Base-by-base conservation (phyloP, 345 rosid species). In the Pugionium cornutum region DNA sequence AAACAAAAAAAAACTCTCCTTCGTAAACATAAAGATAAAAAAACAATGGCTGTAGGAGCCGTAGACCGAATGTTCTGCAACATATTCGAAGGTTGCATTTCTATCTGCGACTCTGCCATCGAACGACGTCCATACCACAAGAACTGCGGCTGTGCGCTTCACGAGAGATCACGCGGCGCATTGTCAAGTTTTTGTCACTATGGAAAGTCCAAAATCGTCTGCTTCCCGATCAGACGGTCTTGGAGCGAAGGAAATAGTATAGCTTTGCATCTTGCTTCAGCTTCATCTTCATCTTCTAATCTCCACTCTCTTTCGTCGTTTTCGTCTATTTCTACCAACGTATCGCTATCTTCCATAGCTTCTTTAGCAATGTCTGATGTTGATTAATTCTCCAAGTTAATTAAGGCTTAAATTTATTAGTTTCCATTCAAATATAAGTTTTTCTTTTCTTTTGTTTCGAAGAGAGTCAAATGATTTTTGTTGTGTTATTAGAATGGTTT, bases 101-200 rank as follows among this genome's bases (percentile, higher is more conserved):
- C 87, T 26, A 74, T 79, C 11, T 50, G 73, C 2, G 86, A 86
- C 44, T 30, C 70, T 9, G 69, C 69, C 33, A 65, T 81, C 2
- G 88, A 80, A 31, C 76, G 89, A 6, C 83, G 95, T 36, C 92
- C 89, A 6, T 86, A 86, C 58, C 92, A 84, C 62, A 82, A 82
- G 9, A 78, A 86, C 37, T 86, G 92, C 43, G 29, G 79, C 2
- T 86, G 92, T 9, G 88, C 89, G 2, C 79, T 86, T 26, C 89
- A 84, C 42, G 61, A 49, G 26, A 79, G 64, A 42, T 64, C 76
- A 0, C 43, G 51, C 1, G 74, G 54, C 5, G 36, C 36, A 3
- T 34, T 5, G 67, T 11, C 60, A 7, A 39, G 9, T 4, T 73
- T 29, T 27, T 78, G 83, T 3, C 61, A 66, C 8, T 66, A 75